These are phyloP conservation scores for Dorcoceras hygrometricum DNA, from an alignment of 257 asterid species.

Conservation along the genomic window DNA sequence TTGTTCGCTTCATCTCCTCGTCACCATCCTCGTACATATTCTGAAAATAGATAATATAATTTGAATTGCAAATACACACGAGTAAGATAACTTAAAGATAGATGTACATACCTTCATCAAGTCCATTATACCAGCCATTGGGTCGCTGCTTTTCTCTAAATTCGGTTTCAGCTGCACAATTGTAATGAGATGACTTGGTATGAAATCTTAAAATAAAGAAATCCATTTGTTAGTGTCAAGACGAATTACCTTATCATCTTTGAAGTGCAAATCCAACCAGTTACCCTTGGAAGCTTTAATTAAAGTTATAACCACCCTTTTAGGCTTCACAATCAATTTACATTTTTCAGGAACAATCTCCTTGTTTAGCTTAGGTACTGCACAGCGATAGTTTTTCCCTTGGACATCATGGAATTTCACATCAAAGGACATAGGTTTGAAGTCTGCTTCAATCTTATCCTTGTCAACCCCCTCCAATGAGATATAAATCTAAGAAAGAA, in stretches of 20 bases:
- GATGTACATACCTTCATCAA: constrained; percentile 64
- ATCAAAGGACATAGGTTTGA: constrained; percentile 67
- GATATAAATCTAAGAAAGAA: constrained; percentile 56
- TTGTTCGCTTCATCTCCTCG: constrained; percentile 79
- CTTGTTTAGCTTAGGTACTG: constrained; percentile 71
- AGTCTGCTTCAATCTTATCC: constrained; percentile 63
- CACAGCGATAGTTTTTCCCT: constrained; percentile 82
- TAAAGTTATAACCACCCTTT: constrained; percentile 41
- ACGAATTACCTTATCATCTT: constrained; percentile 74
- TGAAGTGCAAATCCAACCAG: constrained; percentile 86
- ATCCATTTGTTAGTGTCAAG: not conserved
- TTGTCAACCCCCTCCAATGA: constrained; percentile 80
- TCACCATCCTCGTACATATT: constrained; percentile 91
- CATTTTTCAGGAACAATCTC: constrained; percentile 80
- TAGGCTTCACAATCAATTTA: constrained; percentile 69
- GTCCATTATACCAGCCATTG: constrained; percentile 93
- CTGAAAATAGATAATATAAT: constrained; percentile 30
- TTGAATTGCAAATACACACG: not conserved
- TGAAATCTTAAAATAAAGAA: no score
- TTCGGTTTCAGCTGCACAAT: constrained; percentile 59
- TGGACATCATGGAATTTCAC: constrained; percentile 69
- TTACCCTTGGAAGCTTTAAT: constrained; percentile 64
- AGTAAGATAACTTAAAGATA: not conserved
- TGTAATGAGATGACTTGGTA: not conserved
- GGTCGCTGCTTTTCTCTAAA: constrained; percentile 66